Base-by-base conservation (phyloP, 805 yeast genomes). In the Wickerhamiella qilinensis region DNA sequence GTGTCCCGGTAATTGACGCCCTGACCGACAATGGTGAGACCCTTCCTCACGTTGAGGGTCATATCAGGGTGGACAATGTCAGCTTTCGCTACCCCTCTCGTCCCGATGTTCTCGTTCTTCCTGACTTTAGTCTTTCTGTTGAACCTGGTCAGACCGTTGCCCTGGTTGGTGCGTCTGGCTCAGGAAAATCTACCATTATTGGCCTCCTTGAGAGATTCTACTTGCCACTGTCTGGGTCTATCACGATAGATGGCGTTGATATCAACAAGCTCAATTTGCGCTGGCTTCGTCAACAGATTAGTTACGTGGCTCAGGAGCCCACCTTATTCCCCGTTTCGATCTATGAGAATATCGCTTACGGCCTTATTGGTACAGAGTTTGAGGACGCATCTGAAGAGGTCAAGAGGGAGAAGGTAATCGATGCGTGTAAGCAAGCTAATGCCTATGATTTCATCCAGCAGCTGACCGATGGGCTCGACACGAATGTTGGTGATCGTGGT, bases 261-360 rank as follows among this genome's bases (percentile, higher is more conserved):
- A 73, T 91, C 31, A 60, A 72, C 37, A 70, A 73, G 36, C 73
- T 84, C 32, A 79, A 82, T 40, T 53, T 88, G 28, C 81, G 76
- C 43, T 73, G 88, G 40, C 65, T 88, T 37, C 70, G 98, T 49
- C 69, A 62, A 42, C 67, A 72, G 33, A 71, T 91, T 39, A 94
- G 95, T 36, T 79, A 83, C 20, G 97, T 88, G 3, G 94, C 96
- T 3, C 98, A 88, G 58, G 96, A 88, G 46, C 93, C 97, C 0
- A 94, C 95, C 3, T 62, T 88, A 32, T 88, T 91, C 62, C 81
- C 86, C 51, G 94, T 83, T 38, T 68, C 93, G 1, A 84, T 88
- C 33, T 63, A 75, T 52, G 96, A 88, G 52, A 88, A 88, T 53
- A 75, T 88, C 33, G 66, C 86, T 40, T 88, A 81, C 58, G 98